These are phyloP conservation scores for Murraya paniculata DNA, from an alignment of 345 rosid genomes.

Conservation along the genomic window DNA sequence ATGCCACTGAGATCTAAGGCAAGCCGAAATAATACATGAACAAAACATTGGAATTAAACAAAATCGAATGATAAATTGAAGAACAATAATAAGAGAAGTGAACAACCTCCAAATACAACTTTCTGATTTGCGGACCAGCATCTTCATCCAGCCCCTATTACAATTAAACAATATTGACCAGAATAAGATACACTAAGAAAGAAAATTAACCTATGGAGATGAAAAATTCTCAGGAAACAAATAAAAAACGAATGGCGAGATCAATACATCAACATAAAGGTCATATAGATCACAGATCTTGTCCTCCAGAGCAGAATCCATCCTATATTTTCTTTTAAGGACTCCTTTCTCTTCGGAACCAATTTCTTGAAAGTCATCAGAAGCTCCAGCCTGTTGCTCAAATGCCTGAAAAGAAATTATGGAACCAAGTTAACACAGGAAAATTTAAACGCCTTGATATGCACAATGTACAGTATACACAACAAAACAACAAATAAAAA, in stretches of 20 bases:
- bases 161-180: conserved; percentile 14
- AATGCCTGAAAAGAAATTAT: conserved; percentile 36
- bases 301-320: conserved; percentile 76
- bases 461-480: not conserved
- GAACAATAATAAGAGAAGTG: not conserved
- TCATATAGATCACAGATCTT: conserved; percentile 95
- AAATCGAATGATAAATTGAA: not conserved
- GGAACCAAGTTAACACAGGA: not conserved
- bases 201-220: not conserved
- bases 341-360: conserved; percentile 48
- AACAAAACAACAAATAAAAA: not conserved
- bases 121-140: conserved; percentile 79
- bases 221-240: not conserved
- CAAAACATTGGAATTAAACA: not conserved
- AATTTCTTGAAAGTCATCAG: conserved; percentile 72
- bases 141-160: conserved; percentile 88
- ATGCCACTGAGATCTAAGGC: not conserved
- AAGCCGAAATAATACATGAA: not conserved
- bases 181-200: conserved; percentile 14
- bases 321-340: conserved; percentile 50
- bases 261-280: conserved; percentile 74
- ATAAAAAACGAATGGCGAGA: conserved; percentile 11
- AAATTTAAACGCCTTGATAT: conserved; percentile 1
- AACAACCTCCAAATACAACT: conserved; percentile 75
- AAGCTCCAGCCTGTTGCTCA: conserved; percentile 57